These are phyloP conservation scores for Hypoxylon fuscum DNA, from an alignment of 495 filamentous ascomycete species.

Conservation along the genomic window DNA sequence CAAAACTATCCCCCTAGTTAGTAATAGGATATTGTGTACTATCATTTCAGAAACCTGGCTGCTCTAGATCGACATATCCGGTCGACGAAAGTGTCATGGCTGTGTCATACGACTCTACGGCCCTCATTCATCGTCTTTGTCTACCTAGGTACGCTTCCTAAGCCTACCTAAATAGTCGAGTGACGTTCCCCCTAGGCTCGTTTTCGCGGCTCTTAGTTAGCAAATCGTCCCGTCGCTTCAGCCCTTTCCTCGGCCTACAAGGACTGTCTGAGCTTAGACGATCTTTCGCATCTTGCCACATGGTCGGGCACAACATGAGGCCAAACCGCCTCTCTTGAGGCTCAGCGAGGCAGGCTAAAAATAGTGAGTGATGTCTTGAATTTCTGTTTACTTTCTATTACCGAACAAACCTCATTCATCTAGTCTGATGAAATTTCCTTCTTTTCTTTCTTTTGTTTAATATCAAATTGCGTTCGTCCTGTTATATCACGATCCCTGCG, in stretches of 20 bases:
- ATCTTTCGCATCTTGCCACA: constrained; percentile 27
- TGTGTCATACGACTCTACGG: constrained; percentile 41
- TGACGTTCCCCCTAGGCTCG: constrained; percentile 14
- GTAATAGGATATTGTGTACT: constrained; percentile 27
- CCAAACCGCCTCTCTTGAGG: constrained; percentile 25
- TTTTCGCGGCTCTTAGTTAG: constrained; percentile 33
- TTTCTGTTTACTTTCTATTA: constrained; percentile 22
- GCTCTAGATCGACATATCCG: constrained; percentile 48
- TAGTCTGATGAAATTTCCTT: constrained; percentile 27
- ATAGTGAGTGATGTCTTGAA: constrained; percentile 26
- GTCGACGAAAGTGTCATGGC: constrained; percentile 40
- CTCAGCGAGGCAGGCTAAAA: constrained; percentile 33
- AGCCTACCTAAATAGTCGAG: constrained; percentile 17
- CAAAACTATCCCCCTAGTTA: constrained; percentile 34
- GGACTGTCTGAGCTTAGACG: constrained; percentile 12
- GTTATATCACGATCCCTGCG: constrained; percentile 46
- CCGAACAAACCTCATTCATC: constrained; percentile 17
- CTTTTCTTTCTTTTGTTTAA: constrained; percentile 34
- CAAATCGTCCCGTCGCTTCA: constrained; percentile 20
- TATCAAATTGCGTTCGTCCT: constrained; percentile 46
- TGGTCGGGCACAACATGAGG: constrained; percentile 26
- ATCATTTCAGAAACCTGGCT: constrained; percentile 37
- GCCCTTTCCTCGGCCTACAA: constrained; percentile 19
- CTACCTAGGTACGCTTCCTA: constrained; percentile 11
- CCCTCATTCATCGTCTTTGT: constrained; percentile 20